Base-by-base conservation (phyloP, 139 green algal genomes). In the Marvania coccoides region DNA sequence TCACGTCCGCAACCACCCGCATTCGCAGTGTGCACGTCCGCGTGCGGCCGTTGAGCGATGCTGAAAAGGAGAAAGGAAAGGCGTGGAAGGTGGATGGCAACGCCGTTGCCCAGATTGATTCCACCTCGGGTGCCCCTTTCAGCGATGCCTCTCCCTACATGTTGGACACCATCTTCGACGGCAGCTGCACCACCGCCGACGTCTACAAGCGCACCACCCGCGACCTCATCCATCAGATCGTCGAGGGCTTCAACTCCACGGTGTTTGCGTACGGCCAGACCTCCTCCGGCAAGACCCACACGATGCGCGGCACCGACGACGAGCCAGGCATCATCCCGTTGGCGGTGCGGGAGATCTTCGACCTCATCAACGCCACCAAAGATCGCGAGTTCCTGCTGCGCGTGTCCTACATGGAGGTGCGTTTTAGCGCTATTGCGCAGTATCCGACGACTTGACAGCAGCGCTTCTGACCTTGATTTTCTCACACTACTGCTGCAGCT, bases 211-310 rank as follows among this genome's bases (percentile, higher is more conserved):
- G 45, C 14, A 87, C 81, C 0, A 83, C 84, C 2, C 62, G 78
- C 28, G 40, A 51, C 15, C 47, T 95, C 23, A 78, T 94, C 33
- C 47, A 78, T 5, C 89, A 93, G 71, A 78, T 95, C n/a, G 65
- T 93, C n/a, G 77, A 72, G 10, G 75, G 77, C 29, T 93, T 95
- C 79, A 95, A 95, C 76, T 81, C 83, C 58, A 96, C 91, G 0
- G 87, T 98, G 0, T 98, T 98, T 80, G 93, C 93, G 0, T 98
- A 98, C 70, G 93, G 93, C 4, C 94, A 98, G 79, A 98, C 93
- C 13, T 90, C 76, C 66, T 90, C 75, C 26, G 93, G 93, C 46
- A 98, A 98, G 71, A 98, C 93, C 1, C 83, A 96, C 74, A 98
- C 94, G 8, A 98, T 98, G 90, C 76, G 84, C 6, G 93, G 93